phyloP scores from a whole-genome alignment of 352 stramenopile species.

The Globisporangium radiosum region DNA sequence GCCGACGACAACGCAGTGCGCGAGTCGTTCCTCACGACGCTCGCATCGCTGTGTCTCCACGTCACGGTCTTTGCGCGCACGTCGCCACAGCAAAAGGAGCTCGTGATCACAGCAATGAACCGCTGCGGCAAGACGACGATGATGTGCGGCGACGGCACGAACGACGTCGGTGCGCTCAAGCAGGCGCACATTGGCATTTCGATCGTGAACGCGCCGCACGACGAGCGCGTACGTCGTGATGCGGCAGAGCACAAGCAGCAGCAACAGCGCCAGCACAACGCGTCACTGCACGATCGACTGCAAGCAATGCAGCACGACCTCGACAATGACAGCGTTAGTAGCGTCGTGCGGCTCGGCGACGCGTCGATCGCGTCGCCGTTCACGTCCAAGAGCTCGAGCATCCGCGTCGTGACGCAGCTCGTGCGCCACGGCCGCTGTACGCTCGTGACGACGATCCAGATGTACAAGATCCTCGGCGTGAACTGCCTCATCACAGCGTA shows the following conservation, averaged over 20 bases:
- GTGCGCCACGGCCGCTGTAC: conserved; percentile 94
- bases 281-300: too few species aligned
- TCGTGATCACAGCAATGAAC: conserved; percentile 88
- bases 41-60: conserved; percentile 27
- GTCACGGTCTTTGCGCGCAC: conserved; percentile 88
- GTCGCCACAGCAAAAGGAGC: conserved; percentile 91
- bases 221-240: conserved; percentile 7
- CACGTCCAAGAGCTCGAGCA: conserved; percentile 87
- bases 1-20: conserved; percentile 20
- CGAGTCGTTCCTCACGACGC: conserved; percentile 20
- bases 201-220: conserved; percentile 69
- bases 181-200: conserved; percentile 91
- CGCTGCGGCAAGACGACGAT: conserved; percentile 74
- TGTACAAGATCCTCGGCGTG: conserved; percentile 92
- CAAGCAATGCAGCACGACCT: too few species aligned
- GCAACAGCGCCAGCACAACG: too few species aligned
- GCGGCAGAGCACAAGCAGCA: too few species aligned
- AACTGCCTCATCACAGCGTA: conserved; percentile 94
- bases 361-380: conserved; percentile 96
- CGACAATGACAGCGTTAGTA: too few species aligned
- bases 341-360: conserved; percentile 91
- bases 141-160: conserved; percentile 96
- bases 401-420: conserved; percentile 82
- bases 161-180: conserved; percentile 91
- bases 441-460: conserved; percentile 94